phyloP scores from a whole-genome alignment of 495 filamentous ascomycete species.

The Neurospora tetraspora region DNA sequence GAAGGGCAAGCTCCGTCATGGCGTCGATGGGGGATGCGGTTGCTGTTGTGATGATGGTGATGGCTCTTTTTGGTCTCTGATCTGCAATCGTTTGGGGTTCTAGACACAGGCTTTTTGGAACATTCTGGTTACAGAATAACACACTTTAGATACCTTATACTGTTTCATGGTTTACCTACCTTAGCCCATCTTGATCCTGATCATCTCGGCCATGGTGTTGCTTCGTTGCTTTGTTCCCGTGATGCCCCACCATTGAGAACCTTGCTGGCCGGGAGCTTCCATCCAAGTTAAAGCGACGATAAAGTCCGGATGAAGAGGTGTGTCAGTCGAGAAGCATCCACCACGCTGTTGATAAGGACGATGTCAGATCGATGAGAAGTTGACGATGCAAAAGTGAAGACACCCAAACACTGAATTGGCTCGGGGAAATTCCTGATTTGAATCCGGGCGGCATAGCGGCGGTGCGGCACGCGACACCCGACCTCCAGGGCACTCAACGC shows the following conservation, averaged over 20 bases:
- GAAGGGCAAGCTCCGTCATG: neutral
- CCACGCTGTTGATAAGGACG: neutral
- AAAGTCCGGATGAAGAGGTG: neutral
- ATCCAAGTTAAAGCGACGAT: neutral
- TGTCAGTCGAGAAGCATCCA: neutral
- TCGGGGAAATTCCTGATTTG: neutral
- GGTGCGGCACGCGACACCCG: neutral
- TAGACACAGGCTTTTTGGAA: neutral
- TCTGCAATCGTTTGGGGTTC: neutral
- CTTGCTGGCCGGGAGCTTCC: neutral
- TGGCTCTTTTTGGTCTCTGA: slow-evolving; percentile 1
- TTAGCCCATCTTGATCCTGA: neutral
- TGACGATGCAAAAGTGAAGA: neutral
- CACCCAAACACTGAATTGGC: neutral
- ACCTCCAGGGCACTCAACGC: neutral
- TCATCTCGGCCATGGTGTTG: neutral
- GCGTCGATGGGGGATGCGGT: slow-evolving; percentile 20
- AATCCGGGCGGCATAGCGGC: neutral
- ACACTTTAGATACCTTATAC: neutral
- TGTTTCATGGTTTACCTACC: neutral
- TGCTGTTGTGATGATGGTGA: slow-evolving; percentile 18
- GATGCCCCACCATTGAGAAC: neutral
- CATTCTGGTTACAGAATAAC: neutral
- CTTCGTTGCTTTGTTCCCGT: neutral
- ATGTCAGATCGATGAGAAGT: neutral